Conservation (phyloP, 139 green algal species). For the Haematococcus sp. region DNA sequence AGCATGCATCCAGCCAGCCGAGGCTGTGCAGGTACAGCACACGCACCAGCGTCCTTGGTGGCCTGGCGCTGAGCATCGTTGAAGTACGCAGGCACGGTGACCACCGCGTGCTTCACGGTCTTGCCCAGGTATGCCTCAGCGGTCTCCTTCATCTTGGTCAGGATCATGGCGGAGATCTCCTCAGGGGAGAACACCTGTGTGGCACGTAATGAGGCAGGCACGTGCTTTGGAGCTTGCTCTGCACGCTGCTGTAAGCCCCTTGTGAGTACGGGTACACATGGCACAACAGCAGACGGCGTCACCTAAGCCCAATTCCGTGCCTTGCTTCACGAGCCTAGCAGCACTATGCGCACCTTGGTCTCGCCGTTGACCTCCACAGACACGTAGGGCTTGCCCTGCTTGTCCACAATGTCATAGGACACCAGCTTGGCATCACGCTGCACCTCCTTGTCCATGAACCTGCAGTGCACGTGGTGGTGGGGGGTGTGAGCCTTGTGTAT, state of each 20-base stretch:
- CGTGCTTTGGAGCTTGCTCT: too few species aligned
- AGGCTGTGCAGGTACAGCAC: too few species aligned
- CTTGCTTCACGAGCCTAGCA: too few species aligned
- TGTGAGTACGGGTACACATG: too few species aligned
- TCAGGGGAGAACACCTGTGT: conserved; percentile 88
- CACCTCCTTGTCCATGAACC: conserved; percentile 92
- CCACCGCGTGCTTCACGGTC: conserved; percentile 89
- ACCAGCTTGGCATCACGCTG: conserved; percentile 96
- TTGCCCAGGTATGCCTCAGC: conserved; percentile 86
- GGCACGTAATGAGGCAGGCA: not conserved
- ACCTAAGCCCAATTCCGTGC: too few species aligned
- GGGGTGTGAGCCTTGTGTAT: too few species aligned
- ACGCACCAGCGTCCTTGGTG: conserved; percentile 88
- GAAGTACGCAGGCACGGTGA: conserved; percentile 99
- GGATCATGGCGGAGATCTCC: conserved; percentile 97
- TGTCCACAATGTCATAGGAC: conserved; percentile 95
- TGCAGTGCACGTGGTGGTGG: conserved; percentile 28
- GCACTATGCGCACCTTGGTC: conserved; percentile 51
- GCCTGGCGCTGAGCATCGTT: conserved; percentile 97
- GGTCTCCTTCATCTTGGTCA: conserved; percentile 94
- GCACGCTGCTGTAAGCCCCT: too few species aligned
- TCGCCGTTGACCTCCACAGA: conserved; percentile 61
- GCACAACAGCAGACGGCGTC: too few species aligned
- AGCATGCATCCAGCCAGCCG: too few species aligned
- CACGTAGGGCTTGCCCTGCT: conserved; percentile 92